These are phyloP conservation scores for Debaryomyces tyrocola DNA, from an alignment of 805 yeast species.

Conservation along the genomic window DNA sequence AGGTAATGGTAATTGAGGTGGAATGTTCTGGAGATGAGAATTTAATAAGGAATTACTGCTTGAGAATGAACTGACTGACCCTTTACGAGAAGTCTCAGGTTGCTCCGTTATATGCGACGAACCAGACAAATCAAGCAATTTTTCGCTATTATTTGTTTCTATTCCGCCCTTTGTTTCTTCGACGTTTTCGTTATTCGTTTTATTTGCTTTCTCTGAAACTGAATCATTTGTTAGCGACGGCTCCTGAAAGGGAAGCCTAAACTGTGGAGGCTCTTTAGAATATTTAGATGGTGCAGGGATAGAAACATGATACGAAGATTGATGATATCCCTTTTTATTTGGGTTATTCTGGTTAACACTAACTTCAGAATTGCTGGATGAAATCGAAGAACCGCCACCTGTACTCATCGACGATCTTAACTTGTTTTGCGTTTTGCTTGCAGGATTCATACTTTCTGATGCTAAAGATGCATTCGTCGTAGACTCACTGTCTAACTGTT, in stretches of 20 bases:
- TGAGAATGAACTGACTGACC: constrained; percentile 22
- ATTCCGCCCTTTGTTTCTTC: background rate
- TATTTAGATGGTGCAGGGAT: constrained; percentile 21
- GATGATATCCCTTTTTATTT: background rate
- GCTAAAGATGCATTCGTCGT: background rate
- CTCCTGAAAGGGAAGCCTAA: constrained; percentile 73
- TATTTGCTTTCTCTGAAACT: background rate
- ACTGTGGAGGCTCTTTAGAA: constrained; percentile 50
- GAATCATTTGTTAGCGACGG: constrained; percentile 2
- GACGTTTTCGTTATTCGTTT: background rate
- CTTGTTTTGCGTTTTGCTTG: constrained; percentile 2
- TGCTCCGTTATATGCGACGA: constrained; percentile 7
- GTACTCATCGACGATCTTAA: constrained; percentile 11
- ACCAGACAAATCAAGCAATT: background rate
- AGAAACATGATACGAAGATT: constrained; percentile 13
- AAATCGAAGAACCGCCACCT: constrained; percentile 6
- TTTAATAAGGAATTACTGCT: constrained; percentile 26
- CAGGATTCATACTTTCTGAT: background rate
- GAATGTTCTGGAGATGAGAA: constrained; percentile 43
- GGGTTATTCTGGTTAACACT: constrained; percentile 1
- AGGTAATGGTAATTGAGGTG: constrained; percentile 61
- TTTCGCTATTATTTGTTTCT: background rate
- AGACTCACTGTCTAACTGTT: constrained; percentile 4
- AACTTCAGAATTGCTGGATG: constrained; percentile 8
- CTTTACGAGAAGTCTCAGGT: constrained; percentile 13